A percentile compares a stretch with the other conserved stretches of the same genome.
Evolutionary conservation across 2,329 filamentous ascomycete species (phyloP).

Genomic region (Acrodontium crateriforme): DNA sequence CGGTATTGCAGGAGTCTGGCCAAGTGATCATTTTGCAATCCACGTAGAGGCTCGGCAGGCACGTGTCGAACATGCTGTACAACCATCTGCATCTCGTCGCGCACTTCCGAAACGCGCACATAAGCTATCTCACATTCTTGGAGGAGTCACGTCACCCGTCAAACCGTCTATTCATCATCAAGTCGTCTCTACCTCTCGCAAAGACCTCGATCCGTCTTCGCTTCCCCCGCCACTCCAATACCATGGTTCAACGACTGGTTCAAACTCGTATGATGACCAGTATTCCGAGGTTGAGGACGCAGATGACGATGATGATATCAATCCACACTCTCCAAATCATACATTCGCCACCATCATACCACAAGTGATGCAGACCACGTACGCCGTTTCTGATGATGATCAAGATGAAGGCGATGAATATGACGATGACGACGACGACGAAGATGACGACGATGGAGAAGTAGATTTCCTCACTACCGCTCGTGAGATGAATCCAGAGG

Average conservation of each 20-base stretch:
- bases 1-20: slow-evolving; percentile 47
- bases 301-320: slow-evolving; percentile 20
- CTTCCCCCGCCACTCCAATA: slow-evolving; percentile 32
- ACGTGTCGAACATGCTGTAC: slow-evolving; percentile 6
- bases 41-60: slow-evolving; percentile 29
- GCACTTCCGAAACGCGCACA: too few species aligned
- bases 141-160: too few species aligned
- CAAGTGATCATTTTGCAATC: slow-evolving; percentile 41
- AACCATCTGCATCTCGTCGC: too few species aligned
- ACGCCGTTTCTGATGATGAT: slow-evolving; percentile 3
- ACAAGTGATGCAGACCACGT: too few species aligned
- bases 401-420: slow-evolving; percentile 14
- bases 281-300: slow-evolving; percentile 23
- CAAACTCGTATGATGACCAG: too few species aligned
- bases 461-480: slow-evolving; percentile 34
- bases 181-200: slow-evolving; percentile 50
- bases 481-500: slow-evolving; percentile 28
- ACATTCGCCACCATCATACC: too few species aligned
- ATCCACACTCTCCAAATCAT: too few species aligned
- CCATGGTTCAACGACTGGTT: slow-evolving; percentile 25
- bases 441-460: slow-evolving; percentile 23
- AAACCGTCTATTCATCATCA: slow-evolving; percentile 46
- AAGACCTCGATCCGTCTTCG: slow-evolving; percentile 40
- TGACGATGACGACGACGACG: slow-evolving; percentile 18
- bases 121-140: too few species aligned